Evolutionary conservation across 352 stramenopile species (phyloP), one percentile per base, ranked within the genome.

Genomic region (Phytophthora lateralis): DNA sequence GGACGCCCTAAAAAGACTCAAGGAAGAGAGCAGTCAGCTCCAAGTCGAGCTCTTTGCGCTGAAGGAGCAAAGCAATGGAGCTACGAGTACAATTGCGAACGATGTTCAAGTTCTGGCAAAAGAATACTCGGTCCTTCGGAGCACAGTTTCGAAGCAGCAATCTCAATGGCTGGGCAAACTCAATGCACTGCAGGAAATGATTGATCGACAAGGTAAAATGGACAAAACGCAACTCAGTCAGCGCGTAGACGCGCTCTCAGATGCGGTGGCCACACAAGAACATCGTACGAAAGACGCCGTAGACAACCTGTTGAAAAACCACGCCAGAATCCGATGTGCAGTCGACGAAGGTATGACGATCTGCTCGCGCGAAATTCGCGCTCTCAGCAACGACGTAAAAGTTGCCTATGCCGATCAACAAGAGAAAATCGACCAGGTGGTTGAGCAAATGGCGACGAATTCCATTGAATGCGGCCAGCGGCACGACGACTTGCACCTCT

Each of bases 301-400:
- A 20, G 66, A 71, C 8, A 75, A 67, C 8, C 39, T 88, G 24
- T 49, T 88, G 20, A 88, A 89, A 61, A 84, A 81, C 35, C 71
- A 88, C 47, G 54, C 67, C 24, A 58, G 67, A 8, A 85, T 88
- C 37, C 73, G 75, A 3, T 66, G 66, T 11, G 77, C 75, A n/a
- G 56, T 89, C 14, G 71, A 88, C 21, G 73, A 89, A 50, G 65
- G 78, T 15, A 84, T 89, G 75, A 56, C 45, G 8, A 85, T 89
- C 20, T 86, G 68, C 30, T 81, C 71, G n/a, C 73, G 69, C 35
- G 78, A 88, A 47, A 77, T 88, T 48, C 71, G 70, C 35, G 60
- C 58, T 4, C 46, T 85, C 12, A 69, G 66, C n/a, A 76, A 80
- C 53, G 76, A 85, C 20, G 63, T 73, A 10, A 78, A 84, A 45